Conservation (phyloP, 805 yeast genomes). For the Zygosaccharomyces bisporus region DNA sequence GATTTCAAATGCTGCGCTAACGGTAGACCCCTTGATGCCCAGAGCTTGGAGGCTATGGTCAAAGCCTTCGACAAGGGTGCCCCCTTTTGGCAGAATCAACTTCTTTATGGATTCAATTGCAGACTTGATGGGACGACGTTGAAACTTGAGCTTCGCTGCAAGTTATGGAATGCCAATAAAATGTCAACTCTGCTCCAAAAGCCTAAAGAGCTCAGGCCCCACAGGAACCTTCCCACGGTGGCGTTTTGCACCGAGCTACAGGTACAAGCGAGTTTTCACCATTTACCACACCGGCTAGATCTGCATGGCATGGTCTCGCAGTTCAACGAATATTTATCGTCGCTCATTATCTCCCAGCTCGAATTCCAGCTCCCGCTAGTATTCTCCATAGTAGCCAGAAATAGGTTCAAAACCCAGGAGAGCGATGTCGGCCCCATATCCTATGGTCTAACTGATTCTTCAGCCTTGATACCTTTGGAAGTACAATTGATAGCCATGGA, state of each 20-base stretch:
- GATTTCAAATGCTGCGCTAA: conserved; percentile 3
- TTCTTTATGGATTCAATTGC: conserved; percentile 8
- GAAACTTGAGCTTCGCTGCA: conserved; percentile 12
- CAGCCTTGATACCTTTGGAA: conserved; percentile 25
- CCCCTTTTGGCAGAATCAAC: conserved; percentile 12
- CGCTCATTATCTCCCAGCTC: conserved; percentile 32
- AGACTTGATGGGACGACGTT: not conserved
- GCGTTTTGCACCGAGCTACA: conserved; percentile 6
- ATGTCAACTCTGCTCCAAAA: conserved; percentile 13
- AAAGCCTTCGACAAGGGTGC: conserved; percentile 2
- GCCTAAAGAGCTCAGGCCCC: conserved; percentile 14
- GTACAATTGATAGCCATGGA: conserved; percentile 21
- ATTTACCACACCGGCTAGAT: not conserved
- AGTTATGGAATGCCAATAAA: conserved; percentile 17
- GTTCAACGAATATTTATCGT: conserved; percentile 28
- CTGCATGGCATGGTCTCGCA: conserved; percentile 12
- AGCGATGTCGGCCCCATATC: conserved; percentile 28
- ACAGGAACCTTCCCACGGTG: conserved; percentile 9
- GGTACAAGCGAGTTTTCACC: conserved; percentile 6
- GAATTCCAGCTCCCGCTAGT: conserved; percentile 37
- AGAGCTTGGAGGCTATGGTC: conserved; percentile 1
- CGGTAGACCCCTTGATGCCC: not conserved
- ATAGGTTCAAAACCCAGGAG: conserved; percentile 22
- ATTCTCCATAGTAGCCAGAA: conserved; percentile 29
- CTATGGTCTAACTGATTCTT: conserved; percentile 23